Evolutionary conservation across 768 basidiomycete species (phyloP).

Genomic region (Mycena galopus): DNA sequence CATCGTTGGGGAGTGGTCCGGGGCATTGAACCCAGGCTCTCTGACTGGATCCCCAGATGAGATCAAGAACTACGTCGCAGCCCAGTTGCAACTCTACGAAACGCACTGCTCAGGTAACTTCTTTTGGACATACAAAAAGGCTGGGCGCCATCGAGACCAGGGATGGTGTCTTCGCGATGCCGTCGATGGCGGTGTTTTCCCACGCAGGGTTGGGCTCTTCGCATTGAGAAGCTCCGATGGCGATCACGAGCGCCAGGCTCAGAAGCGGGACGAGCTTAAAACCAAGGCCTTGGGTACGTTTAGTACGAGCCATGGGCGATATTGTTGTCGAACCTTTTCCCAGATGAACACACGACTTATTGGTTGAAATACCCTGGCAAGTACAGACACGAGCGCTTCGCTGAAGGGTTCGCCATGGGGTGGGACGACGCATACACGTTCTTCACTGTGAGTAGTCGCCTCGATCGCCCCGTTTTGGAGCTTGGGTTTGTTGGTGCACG

Average conservation of each 20-base stretch:
- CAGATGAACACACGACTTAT: slow-evolving; percentile 55
- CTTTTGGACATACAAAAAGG: slow-evolving; percentile 89
- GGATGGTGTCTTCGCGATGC: slow-evolving; percentile 85
- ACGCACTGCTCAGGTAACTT: slow-evolving; percentile 78
- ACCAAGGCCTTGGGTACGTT: slow-evolving; percentile 52
- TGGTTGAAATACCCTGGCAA: slow-evolving; percentile 65
- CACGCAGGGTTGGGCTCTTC: slow-evolving; percentile 60
- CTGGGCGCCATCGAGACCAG: slow-evolving; percentile 66
- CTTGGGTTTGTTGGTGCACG: slow-evolving; percentile 77
- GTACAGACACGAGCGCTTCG: slow-evolving; percentile 79
- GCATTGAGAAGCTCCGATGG: slow-evolving; percentile 39
- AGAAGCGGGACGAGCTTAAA: slow-evolving; percentile 44
- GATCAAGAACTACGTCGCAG: slow-evolving; percentile 62
- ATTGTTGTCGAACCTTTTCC: slow-evolving; percentile 11
- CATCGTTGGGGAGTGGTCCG: slow-evolving; percentile 86
- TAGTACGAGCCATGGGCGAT: not conserved
- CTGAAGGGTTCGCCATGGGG: slow-evolving; percentile 72
- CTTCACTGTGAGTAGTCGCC: slow-evolving; percentile 47
- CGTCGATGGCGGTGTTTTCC: slow-evolving; percentile 72
- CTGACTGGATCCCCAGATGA: slow-evolving; percentile 56
- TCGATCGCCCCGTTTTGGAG: slow-evolving; percentile 56
- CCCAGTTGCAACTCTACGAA: slow-evolving; percentile 78
- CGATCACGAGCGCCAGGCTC: slow-evolving; percentile 37
- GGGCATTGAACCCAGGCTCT: slow-evolving; percentile 76
- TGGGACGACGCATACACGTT: slow-evolving; percentile 81